A percentile compares a stretch with the other conserved stretches of the same genome.
These are phyloP conservation scores for Ustilago xerochloae DNA, from an alignment of 1,284 basidiomycete genomes.

Conservation along the genomic window DNA sequence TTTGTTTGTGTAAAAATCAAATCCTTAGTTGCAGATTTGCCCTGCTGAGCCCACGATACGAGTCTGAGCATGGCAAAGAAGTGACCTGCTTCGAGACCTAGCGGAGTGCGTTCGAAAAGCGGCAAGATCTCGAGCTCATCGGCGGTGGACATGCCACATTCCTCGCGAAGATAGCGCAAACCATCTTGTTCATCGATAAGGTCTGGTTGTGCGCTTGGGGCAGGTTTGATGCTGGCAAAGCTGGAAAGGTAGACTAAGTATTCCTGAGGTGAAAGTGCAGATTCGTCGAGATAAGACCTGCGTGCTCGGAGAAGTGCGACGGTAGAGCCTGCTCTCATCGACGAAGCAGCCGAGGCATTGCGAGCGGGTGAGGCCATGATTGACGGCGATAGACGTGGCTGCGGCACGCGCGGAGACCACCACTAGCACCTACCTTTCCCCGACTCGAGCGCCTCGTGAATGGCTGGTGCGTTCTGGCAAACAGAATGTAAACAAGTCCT, in stretches of 20 bases:
- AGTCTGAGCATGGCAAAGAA: conserved; percentile 66
- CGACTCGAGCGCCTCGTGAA: too few relatives aligned
- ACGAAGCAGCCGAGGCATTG: conserved; percentile 27
- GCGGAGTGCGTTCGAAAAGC: conserved; percentile 64
- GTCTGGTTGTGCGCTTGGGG: conserved; percentile 59
- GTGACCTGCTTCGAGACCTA: conserved; percentile 62
- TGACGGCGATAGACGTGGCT: conserved; percentile 13
- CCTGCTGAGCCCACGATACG: conserved; percentile 65
- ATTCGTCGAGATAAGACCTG: conserved; percentile 55
- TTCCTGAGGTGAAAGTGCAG: conserved; percentile 66
- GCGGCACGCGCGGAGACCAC: conserved; percentile 19
- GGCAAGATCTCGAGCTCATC: conserved; percentile 67
- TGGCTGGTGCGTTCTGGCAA: too few relatives aligned
- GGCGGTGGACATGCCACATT: conserved; percentile 59
- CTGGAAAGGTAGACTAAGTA: conserved; percentile 58
- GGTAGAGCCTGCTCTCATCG: conserved; percentile 24
- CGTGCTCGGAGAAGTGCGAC: conserved; percentile 25
- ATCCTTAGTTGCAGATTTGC: conserved; percentile 40
- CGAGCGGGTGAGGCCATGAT: conserved; percentile 25
- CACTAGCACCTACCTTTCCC: neutral
- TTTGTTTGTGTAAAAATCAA: conserved; percentile 64
- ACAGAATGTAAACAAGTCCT: neutral
- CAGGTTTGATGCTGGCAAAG: conserved; percentile 57
- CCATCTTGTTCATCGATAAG: conserved; percentile 64
- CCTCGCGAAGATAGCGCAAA: conserved; percentile 61